A percentile compares a stretch with the other conserved stretches of the same genome.
Evolutionary conservation across 1,284 basidiomycete species (phyloP).

Genomic region (Cryptococcus sp.): DNA sequence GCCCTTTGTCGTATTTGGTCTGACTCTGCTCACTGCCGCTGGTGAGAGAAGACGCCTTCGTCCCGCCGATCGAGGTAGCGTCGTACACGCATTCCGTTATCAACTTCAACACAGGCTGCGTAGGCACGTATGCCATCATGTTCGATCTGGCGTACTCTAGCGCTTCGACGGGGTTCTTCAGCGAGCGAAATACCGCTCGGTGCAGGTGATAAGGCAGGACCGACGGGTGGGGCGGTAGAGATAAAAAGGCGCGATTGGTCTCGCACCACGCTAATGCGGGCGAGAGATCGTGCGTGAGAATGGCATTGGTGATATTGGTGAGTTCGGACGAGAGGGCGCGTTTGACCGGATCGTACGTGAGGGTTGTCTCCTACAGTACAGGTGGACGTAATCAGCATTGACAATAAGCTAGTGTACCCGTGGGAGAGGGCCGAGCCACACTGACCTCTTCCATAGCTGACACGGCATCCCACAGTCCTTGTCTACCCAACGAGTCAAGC

Average conservation of each 20-base stretch:
- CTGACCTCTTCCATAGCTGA: conserved; percentile 39
- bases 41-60: neutral
- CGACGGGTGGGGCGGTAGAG: conserved; percentile 63
- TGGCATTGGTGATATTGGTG: conserved; percentile 69
- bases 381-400: conserved; percentile 1
- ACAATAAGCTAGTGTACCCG: neutral
- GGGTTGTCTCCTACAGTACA: conserved; percentile 68
- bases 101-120: conserved; percentile 76
- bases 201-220: conserved; percentile 83
- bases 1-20: neutral
- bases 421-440: neutral
- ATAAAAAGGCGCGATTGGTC: conserved; percentile 66
- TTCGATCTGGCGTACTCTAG: conserved; percentile 71
- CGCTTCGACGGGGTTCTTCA: conserved; percentile 57
- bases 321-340: conserved; percentile 69
- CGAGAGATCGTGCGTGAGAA: conserved; percentile 66
- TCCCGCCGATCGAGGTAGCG: conserved; percentile 52
- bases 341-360: conserved; percentile 63
- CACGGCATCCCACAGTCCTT: conserved; percentile 47
- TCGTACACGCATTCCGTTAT: conserved; percentile 69
- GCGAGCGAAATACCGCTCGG: conserved; percentile 76
- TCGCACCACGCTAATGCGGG: conserved; percentile 81
- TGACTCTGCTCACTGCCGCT: too few species aligned
- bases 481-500: conserved; percentile 44
- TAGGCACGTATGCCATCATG: conserved; percentile 69